Conservation (phyloP, 345 rosid genomes). For the Corchorus capsularis region DNA sequence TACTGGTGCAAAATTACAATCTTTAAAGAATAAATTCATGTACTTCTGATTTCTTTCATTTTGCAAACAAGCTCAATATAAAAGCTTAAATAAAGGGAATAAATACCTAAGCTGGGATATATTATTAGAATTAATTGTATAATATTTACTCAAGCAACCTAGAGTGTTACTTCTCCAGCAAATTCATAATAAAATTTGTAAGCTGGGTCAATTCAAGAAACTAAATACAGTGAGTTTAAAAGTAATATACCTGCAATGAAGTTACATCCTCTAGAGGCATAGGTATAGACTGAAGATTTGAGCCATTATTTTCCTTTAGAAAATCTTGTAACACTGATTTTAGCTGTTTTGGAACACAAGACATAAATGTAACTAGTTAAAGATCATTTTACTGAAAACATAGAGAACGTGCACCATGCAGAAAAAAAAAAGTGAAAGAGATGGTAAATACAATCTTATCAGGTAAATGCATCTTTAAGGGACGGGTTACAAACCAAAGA, state of each 20-base stretch:
- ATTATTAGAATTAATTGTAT: too few relatives aligned
- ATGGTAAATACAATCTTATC: background rate
- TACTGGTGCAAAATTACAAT: background rate
- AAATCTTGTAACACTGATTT: conserved; percentile 40
- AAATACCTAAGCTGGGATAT: background rate
- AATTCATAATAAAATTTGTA: background rate
- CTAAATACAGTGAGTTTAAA: background rate
- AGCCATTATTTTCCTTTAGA: conserved; percentile 34
- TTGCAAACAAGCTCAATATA: background rate
- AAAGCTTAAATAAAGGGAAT: background rate
- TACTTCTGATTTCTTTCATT: background rate
- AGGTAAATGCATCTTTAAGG: background rate
- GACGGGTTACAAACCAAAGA: background rate
- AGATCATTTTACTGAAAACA: background rate
- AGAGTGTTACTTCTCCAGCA: background rate
- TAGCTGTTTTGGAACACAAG: conserved; percentile 43
- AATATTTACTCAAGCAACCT: background rate
- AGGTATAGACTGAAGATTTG: conserved; percentile 32
- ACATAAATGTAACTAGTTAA: conserved; percentile 12
- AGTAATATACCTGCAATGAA: conserved; percentile 43
- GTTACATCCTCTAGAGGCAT: conserved; percentile 46
- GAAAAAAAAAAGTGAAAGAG: background rate
- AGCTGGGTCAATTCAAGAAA: background rate
- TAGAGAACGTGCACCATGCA: background rate
- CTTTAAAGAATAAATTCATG: background rate